A percentile compares a stretch with the other conserved stretches of the same genome.
phyloP scores from a whole-genome alignment of 2,329 filamentous ascomycete genomes.

The Chrysoporthe cubensis region DNA sequence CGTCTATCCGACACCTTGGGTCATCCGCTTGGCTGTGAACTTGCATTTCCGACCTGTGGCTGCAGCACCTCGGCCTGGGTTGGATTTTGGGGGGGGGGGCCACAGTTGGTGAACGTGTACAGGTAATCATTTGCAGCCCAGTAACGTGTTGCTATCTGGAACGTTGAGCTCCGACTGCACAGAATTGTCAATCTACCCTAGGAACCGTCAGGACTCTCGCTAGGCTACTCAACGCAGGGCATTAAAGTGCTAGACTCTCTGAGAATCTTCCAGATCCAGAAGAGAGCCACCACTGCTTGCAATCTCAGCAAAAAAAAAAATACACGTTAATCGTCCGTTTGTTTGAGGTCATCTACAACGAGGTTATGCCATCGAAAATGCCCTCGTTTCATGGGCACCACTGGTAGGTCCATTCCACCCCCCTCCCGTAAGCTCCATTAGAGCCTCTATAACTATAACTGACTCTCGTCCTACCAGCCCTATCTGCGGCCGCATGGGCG shows the following conservation, averaged over 20 bases:
- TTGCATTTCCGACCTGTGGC: not conserved
- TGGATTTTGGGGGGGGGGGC: not conserved
- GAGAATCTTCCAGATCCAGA: too few species aligned
- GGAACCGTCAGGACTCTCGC: too few species aligned
- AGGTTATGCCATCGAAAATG: conserved; percentile 5
- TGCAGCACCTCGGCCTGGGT: not conserved
- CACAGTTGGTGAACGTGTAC: too few species aligned
- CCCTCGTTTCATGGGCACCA: conserved; percentile 18
- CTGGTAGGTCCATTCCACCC: conserved; percentile 7
- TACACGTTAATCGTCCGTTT: too few species aligned
- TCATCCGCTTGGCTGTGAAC: not conserved
- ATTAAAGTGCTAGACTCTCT: too few species aligned
- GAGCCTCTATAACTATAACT: not conserved
- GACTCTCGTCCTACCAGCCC: not conserved
- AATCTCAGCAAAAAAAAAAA: too few species aligned
- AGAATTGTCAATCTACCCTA: too few species aligned
- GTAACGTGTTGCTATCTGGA: too few species aligned
- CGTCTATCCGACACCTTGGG: not conserved
- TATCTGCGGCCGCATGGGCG: conserved; percentile 1
- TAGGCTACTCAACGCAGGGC: too few species aligned
- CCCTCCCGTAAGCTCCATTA: not conserved
- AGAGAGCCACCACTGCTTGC: too few species aligned
- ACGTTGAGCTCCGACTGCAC: too few species aligned
- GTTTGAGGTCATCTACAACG: not conserved
- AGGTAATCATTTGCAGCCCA: too few species aligned